A percentile compares a stretch with the other conserved stretches of the same genome.
Conservation (phyloP, 2,329 filamentous ascomycete genomes). For the Apiospora arundinis region DNA sequence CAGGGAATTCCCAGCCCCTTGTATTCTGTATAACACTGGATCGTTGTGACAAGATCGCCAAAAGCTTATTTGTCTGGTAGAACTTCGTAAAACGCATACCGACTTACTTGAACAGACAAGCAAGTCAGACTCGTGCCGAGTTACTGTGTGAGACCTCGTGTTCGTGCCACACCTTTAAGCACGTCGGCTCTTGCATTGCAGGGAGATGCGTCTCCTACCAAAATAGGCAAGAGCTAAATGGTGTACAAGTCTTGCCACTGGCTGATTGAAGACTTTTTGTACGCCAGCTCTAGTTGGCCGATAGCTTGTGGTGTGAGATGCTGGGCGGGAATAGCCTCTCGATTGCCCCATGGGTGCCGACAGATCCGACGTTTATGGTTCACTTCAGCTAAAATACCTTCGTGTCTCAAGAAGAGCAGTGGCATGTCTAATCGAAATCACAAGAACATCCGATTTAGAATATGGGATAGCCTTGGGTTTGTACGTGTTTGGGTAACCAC, state of each 20-base stretch:
- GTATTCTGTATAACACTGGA: not conserved
- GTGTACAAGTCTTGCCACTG: not conserved
- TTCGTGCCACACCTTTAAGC: slow-evolving; percentile 2
- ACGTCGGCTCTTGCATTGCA: not conserved
- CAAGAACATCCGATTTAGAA: not conserved
- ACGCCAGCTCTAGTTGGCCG: not conserved
- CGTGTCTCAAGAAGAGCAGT: not conserved
- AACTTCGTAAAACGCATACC: not conserved
- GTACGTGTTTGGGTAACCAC: not conserved
- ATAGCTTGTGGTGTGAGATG: not conserved
- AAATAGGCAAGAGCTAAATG: slow-evolving; percentile 12
- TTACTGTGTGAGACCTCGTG: slow-evolving; percentile 15
- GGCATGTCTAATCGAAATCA: not conserved
- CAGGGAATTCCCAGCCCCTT: not conserved
- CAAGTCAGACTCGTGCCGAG: not conserved
- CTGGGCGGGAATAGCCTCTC: not conserved
- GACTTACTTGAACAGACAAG: not conserved
- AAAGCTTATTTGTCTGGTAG: slow-evolving; percentile 8
- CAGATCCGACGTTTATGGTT: not conserved
- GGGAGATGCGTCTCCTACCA: not conserved
- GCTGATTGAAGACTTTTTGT: not conserved
- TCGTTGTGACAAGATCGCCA: slow-evolving; percentile 1
- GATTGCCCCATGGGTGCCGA: not conserved
- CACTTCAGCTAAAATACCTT: not conserved
- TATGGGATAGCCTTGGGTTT: not conserved